Evolutionary conservation across 495 filamentous ascomycete genomes (phyloP).

Genomic region (Penicillium nucicola): DNA sequence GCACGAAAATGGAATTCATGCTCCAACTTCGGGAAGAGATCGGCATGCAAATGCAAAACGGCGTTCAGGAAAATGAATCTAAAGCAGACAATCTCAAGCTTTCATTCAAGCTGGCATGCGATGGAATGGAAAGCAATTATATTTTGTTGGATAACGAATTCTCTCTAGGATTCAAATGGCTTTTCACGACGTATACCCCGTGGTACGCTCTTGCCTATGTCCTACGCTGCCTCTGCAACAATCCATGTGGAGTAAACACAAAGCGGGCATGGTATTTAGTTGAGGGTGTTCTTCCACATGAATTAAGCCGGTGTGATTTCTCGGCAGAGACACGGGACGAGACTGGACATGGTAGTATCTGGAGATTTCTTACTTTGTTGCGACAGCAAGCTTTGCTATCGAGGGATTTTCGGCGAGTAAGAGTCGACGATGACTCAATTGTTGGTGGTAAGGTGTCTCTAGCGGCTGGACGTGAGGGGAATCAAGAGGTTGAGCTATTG

Average conservation of each 20-base stretch:
- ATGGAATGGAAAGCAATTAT: constrained; percentile 41
- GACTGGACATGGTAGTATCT: constrained; percentile 13
- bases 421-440: not conserved
- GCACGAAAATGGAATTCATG: constrained; percentile 22
- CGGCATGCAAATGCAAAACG: constrained; percentile 9
- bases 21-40: constrained; percentile 27
- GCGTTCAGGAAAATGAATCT: not conserved
- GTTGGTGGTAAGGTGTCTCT: not conserved
- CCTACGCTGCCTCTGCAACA: constrained; percentile 41
- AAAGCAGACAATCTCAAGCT: constrained; percentile 33
- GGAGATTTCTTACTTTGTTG: constrained; percentile 13
- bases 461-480: not conserved
- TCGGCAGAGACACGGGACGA: constrained; percentile 3
- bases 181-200: constrained; percentile 51
- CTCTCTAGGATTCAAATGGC: constrained; percentile 50
- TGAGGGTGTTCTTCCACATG: constrained; percentile 31
- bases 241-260: constrained; percentile 38
- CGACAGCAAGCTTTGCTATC: constrained; percentile 11
- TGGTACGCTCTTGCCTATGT: constrained; percentile 57
- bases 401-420: not conserved
- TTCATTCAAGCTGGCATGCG: constrained; percentile 19
- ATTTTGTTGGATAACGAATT: constrained; percentile 36
- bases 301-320: not conserved
- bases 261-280: constrained; percentile 49
- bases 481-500: not conserved